Evolutionary conservation across 108 stramenopile species (phyloP), one percentile per base, ranked within the genome.

Genomic region (Conticribra weissflogii): DNA sequence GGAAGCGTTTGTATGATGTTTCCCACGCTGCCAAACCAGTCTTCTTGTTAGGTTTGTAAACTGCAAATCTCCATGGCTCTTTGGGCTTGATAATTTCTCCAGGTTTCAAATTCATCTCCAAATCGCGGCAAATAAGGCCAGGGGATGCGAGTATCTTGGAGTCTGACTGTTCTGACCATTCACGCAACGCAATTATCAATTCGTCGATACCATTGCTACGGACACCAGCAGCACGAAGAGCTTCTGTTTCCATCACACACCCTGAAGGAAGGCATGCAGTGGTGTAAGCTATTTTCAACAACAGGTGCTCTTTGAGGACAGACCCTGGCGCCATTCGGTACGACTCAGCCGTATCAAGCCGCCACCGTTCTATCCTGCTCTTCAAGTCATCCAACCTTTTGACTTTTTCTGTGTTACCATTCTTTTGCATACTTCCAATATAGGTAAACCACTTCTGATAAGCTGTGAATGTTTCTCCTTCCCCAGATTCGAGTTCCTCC

Each of bases 11-110:
- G 52, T 88, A 86, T 18, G 85, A 87, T n/a, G 74, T 72, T 72
- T 90, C 88, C 92, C 92, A 93, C 1, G 71, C 63, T 18, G 92
- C 87, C 54, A 63, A 63, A 1, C 89, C 89, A 27, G 87, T 87
- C 75, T 90, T 93, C 66, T 90, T 93, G 22, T 80, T 71, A 1
- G 86, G 80, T 59, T 83, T 90, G 79, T 87, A 90, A 3, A 85
- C 72, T 9, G 88, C 78, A 76, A 68, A 87, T 22, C 59, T 55
- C 92, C 92, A 93, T n/a, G 84, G 72, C 21, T 62, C 68, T 16
- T 16, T 30, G 4, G 82, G 75, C 33, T 54, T 59, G 23, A 66
- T 48, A 0, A 29, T 29, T 48, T 67, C 45, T 22, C 76, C 80
- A 21, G 81, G 56, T 49, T 31, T 65, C 28, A 67, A 55, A 15